phyloP scores from a whole-genome alignment of 1,139 yeast species.

The Geotrichum macrosporum region DNA sequence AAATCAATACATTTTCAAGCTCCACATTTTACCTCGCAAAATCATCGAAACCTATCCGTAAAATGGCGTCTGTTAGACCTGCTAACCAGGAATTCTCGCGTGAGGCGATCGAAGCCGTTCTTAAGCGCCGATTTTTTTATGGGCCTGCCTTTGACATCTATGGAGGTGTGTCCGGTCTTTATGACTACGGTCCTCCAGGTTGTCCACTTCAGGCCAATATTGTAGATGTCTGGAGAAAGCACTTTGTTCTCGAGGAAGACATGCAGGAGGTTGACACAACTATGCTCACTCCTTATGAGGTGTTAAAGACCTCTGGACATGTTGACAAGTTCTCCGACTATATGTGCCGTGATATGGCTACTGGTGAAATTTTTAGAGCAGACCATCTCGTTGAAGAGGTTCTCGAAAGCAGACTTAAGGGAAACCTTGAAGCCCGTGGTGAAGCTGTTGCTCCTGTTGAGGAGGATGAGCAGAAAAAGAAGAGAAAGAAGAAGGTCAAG shows the following conservation, averaged over 20 bases:
- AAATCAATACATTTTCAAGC: constrained; percentile 2
- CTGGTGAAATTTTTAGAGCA: constrained; percentile 98
- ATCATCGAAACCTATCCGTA: constrained; percentile 4
- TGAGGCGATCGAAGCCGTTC: constrained; percentile 81
- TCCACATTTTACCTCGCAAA: constrained; percentile 4
- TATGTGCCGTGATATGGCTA: constrained; percentile 95
- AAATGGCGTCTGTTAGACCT: constrained; percentile 29
- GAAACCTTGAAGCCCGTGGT: constrained; percentile 95
- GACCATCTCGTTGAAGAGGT: constrained; percentile 98
- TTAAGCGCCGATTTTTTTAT: constrained; percentile 92
- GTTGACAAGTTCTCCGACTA: constrained; percentile 98
- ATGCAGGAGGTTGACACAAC: constrained; percentile 99
- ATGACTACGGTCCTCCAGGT: constrained; percentile 99
- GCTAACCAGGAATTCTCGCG: constrained; percentile 53
- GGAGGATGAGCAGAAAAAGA: constrained; percentile 61
- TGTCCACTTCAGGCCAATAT: constrained; percentile 97
- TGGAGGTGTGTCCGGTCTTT: constrained; percentile 97
- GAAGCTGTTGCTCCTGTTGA: constrained; percentile 50
- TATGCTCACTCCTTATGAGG: constrained; percentile 96
- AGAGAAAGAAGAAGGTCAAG: constrained; percentile 92
- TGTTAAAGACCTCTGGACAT: constrained; percentile 96
- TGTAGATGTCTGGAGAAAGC: constrained; percentile 95
- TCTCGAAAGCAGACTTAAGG: constrained; percentile 88
- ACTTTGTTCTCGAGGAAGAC: constrained; percentile 94
- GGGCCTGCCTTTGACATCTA: constrained; percentile 97